These are phyloP conservation scores for Botrytis elliptica DNA, from an alignment of 2,329 filamentous ascomycete species.

Conservation along the genomic window DNA sequence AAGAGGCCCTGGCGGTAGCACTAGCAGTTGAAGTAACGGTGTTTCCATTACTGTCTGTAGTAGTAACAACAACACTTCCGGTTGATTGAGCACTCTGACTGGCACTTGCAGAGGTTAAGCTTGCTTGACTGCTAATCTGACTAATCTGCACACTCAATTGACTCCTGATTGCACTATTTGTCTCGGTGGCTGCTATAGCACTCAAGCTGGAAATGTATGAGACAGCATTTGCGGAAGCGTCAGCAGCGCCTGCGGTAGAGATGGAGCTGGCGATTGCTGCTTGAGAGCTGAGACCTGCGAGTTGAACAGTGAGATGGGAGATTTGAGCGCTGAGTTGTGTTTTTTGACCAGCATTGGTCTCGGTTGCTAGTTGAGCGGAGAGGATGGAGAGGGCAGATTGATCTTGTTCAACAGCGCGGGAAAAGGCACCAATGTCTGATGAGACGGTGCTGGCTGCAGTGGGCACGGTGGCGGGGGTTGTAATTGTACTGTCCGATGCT, in stretches of 20 bases:
- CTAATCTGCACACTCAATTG: slow-evolving; percentile 19
- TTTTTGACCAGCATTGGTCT: background rate
- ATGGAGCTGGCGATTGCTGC: background rate
- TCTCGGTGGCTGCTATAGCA: slow-evolving; percentile 8
- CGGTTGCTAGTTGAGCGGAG: background rate
- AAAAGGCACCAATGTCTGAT: slow-evolving; percentile 12
- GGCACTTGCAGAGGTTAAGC: background rate
- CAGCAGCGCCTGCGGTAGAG: background rate
- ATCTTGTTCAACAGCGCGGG: background rate
- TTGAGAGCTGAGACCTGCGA: slow-evolving; percentile 5
- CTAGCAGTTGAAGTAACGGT: background rate
- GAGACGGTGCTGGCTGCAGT: background rate
- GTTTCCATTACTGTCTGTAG: background rate
- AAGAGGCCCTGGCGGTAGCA: background rate
- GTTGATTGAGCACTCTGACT: slow-evolving; percentile 28
- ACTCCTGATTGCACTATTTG: slow-evolving; percentile 1
- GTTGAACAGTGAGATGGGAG: background rate
- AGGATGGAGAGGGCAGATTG: background rate
- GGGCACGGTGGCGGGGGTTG: background rate
- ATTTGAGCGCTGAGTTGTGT: slow-evolving; percentile 17
- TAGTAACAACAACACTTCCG: background rate
- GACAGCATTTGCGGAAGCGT: background rate
- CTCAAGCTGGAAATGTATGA: slow-evolving; percentile 12
- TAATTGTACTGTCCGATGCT: background rate
- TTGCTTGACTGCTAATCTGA: slow-evolving; percentile 14